phyloP scores from a whole-genome alignment of 257 asterid species.

The Nyctanthes arbortristis region DNA sequence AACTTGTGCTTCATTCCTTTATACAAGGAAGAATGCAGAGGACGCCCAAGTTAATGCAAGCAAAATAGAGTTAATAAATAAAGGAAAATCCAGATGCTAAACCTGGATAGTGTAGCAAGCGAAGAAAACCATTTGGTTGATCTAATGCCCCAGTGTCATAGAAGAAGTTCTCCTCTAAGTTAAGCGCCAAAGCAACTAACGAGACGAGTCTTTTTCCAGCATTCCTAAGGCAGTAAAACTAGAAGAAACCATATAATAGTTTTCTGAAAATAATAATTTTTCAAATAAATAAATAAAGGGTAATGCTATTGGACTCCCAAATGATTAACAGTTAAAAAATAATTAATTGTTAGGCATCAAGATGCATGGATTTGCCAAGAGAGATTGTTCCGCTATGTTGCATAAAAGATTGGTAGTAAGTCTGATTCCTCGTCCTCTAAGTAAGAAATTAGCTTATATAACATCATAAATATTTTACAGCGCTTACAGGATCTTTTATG shows the following conservation, averaged over 20 bases:
- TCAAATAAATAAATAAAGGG: no score
- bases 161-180: slow-evolving; percentile 56
- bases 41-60: not conserved
- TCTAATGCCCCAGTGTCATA: slow-evolving; percentile 47
- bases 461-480: not conserved
- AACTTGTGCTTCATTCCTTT: not conserved
- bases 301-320: not conserved
- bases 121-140: slow-evolving; percentile 44
- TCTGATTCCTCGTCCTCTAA: not conserved
- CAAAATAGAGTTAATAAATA: not conserved
- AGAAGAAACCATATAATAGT: slow-evolving; percentile 2
- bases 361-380: not conserved
- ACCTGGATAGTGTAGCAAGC: slow-evolving; percentile 66
- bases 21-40: not conserved
- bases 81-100: not conserved
- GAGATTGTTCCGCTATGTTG: not conserved
- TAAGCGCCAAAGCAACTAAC: slow-evolving; percentile 50
- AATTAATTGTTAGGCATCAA: not conserved
- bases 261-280: not conserved
- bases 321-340: not conserved
- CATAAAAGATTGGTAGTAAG: not conserved
- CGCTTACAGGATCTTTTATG: slow-evolving; percentile 46
- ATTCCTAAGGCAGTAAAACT: slow-evolving; percentile 35
- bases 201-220: slow-evolving; percentile 46
- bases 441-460: not conserved